These are phyloP conservation scores for Delitschia confertaspora DNA, from an alignment of 495 filamentous ascomycete genomes.

Conservation along the genomic window DNA sequence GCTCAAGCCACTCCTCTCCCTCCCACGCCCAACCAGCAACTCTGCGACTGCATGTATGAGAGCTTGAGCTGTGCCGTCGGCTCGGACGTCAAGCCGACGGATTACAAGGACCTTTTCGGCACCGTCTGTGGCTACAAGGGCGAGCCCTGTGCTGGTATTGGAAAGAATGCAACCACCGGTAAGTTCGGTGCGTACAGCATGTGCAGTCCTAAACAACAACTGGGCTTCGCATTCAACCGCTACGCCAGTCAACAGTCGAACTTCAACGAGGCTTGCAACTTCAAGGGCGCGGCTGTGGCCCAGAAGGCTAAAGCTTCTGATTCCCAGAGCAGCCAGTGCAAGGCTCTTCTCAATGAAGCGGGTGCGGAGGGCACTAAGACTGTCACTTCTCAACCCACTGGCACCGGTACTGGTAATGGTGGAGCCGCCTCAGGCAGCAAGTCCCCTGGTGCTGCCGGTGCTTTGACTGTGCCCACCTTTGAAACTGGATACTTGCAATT, in stretches of 20 bases:
- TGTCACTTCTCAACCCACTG: conserved; percentile 39
- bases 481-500: conserved; percentile 55
- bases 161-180: conserved; percentile 59
- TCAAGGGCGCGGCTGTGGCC: conserved; percentile 53
- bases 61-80: conserved; percentile 61
- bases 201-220: conserved; percentile 69
- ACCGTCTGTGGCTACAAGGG: conserved; percentile 55
- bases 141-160: conserved; percentile 61
- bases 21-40: conserved; percentile 61
- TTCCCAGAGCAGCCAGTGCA: conserved; percentile 48
- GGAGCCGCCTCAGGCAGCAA: conserved; percentile 37
- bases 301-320: conserved; percentile 37
- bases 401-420: conserved; percentile 33
- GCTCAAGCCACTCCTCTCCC: conserved; percentile 59
- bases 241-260: conserved; percentile 60
- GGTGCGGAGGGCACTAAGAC: conserved; percentile 56
- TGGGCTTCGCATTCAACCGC: conserved; percentile 69
- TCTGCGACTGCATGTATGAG: conserved; percentile 76
- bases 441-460: conserved; percentile 34
- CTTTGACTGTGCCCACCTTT: conserved; percentile 46
- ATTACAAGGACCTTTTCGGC: conserved; percentile 60
- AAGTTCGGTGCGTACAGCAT: conserved; percentile 83
- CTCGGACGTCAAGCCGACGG: conserved; percentile 39
- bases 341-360: conserved; percentile 48
- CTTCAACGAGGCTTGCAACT: conserved; percentile 59